These are phyloP conservation scores for Lachancea waltii DNA, from an alignment of 805 yeast genomes.

Conservation along the genomic window DNA sequence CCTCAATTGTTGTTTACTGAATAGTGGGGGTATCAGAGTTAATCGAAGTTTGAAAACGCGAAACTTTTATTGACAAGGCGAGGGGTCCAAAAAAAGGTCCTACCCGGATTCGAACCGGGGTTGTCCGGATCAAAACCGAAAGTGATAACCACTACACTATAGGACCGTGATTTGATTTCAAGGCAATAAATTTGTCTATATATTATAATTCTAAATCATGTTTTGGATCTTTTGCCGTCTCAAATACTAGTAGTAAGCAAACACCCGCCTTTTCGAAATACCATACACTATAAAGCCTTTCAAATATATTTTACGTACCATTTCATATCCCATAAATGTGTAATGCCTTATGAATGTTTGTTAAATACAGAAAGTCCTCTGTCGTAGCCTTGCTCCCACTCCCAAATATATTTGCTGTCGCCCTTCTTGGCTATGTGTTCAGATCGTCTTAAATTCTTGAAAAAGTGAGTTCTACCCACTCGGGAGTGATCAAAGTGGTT, in stretches of 20 bases:
- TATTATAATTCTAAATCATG: no score
- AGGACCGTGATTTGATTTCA: conserved; percentile 19
- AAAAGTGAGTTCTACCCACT: conserved; percentile 67
- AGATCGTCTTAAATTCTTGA: conserved; percentile 54
- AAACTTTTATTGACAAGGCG: background rate
- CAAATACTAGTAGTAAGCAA: no score
- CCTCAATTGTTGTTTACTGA: no score
- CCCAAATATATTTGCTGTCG: conserved; percentile 60
- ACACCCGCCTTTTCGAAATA: no score
- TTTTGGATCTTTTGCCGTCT: no score
- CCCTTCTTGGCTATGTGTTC: conserved; percentile 60
- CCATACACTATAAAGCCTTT: no score
- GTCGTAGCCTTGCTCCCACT: conserved; percentile 81
- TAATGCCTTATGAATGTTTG: conserved; percentile 7
- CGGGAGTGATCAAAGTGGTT: conserved; percentile 60
- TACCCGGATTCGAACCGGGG: conserved; percentile 86
- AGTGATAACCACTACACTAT: conserved; percentile 80
- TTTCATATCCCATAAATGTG: background rate
- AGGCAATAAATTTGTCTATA: no score
- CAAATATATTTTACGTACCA: background rate
- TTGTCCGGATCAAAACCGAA: conserved; percentile 75
- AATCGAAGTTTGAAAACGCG: background rate
- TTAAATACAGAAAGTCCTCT: conserved; percentile 42
- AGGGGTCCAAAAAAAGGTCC: conserved; percentile 42
- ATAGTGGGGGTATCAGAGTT: no score